Percentiles rank a stretch among this genome's conserved stretches.
Evolutionary conservation across 495 filamentous ascomycete genomes (phyloP).

Genomic region (Penicillium dipodomyicola): DNA sequence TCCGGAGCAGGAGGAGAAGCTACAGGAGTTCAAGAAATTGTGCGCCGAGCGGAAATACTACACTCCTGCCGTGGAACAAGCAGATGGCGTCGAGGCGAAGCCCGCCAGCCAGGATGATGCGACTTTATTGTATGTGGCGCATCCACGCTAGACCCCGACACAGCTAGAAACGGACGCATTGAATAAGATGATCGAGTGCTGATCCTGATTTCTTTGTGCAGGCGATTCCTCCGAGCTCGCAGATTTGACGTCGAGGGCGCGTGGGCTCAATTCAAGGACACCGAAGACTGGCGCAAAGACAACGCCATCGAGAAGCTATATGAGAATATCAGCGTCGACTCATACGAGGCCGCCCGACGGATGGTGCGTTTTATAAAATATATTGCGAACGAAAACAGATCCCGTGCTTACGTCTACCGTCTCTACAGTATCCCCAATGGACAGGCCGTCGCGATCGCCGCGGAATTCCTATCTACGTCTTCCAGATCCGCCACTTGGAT

Average conservation of each 20-base stretch:
- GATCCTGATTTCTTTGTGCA: constrained; percentile 27
- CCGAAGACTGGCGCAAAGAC: constrained; percentile 80
- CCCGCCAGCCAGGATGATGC: constrained; percentile 72
- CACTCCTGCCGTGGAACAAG: constrained; percentile 42
- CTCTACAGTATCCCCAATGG: constrained; percentile 81
- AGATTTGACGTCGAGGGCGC: constrained; percentile 71
- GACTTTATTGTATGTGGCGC: constrained; percentile 66
- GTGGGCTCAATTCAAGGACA: constrained; percentile 80
- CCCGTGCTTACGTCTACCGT: background rate
- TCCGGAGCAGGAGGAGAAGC: constrained; percentile 60
- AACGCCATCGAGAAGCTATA: constrained; percentile 73
- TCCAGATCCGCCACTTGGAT: constrained; percentile 77
- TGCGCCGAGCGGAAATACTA: constrained; percentile 66
- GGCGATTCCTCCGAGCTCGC: constrained; percentile 77
- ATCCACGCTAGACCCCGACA: background rate
- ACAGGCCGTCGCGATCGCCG: constrained; percentile 82
- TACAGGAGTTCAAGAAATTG: constrained; percentile 65
- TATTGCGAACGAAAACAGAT: background rate
- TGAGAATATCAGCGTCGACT: constrained; percentile 74
- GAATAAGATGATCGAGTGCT: background rate
- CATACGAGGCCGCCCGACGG: constrained; percentile 73
- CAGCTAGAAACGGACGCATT: background rate
- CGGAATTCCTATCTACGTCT: constrained; percentile 87
- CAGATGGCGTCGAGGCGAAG: constrained; percentile 32
- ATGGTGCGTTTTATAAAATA: constrained; percentile 53